A percentile compares a stretch with the other conserved stretches of the same genome.
Evolutionary conservation across 2,329 filamentous ascomycete genomes (phyloP).

Genomic region (Plectosphaerella sp.): DNA sequence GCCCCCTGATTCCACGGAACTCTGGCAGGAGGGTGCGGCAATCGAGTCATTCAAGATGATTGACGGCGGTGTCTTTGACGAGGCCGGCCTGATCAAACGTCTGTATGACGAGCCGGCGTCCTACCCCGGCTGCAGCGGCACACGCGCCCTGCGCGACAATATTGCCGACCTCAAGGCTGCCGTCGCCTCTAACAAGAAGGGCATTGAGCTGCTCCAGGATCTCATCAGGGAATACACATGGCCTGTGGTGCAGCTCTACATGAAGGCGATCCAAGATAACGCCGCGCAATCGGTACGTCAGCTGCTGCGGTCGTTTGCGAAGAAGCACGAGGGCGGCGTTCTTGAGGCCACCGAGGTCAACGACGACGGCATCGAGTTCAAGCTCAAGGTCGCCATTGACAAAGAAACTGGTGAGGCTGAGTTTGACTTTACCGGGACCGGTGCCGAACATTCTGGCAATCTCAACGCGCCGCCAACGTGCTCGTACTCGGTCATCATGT

Average conservation of each 20-base stretch:
- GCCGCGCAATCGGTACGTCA: slow-evolving; percentile 10
- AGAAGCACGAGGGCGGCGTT: slow-evolving; percentile 63
- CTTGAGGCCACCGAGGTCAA: slow-evolving; percentile 69
- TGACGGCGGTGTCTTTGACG: slow-evolving; percentile 72
- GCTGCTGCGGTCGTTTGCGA: slow-evolving; percentile 28
- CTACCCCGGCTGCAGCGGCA: slow-evolving; percentile 65
- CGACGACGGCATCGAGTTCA: slow-evolving; percentile 50
- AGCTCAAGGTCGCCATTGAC: slow-evolving; percentile 36
- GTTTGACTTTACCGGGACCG: slow-evolving; percentile 46
- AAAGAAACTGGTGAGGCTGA: slow-evolving; percentile 65
- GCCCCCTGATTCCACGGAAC: slow-evolving; percentile 67
- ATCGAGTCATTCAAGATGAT: slow-evolving; percentile 69
- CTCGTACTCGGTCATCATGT: slow-evolving; percentile 34
- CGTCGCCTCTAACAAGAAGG: slow-evolving; percentile 70
- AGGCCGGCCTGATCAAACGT: slow-evolving; percentile 63
- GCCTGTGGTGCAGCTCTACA: slow-evolving; percentile 50
- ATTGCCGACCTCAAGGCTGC: slow-evolving; percentile 73
- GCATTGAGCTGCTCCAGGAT: slow-evolving; percentile 68
- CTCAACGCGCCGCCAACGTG: slow-evolving; percentile 24
- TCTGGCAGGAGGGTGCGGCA: slow-evolving; percentile 61
- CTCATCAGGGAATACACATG: slow-evolving; percentile 77
- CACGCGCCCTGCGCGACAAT: slow-evolving; percentile 69
- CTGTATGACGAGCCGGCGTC: slow-evolving; percentile 59
- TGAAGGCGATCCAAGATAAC: slow-evolving; percentile 11
- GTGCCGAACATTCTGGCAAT: slow-evolving; percentile 41